Evolutionary conservation across 2,329 filamentous ascomycete species (phyloP).

Genomic region (Paecilomyces sp.): DNA sequence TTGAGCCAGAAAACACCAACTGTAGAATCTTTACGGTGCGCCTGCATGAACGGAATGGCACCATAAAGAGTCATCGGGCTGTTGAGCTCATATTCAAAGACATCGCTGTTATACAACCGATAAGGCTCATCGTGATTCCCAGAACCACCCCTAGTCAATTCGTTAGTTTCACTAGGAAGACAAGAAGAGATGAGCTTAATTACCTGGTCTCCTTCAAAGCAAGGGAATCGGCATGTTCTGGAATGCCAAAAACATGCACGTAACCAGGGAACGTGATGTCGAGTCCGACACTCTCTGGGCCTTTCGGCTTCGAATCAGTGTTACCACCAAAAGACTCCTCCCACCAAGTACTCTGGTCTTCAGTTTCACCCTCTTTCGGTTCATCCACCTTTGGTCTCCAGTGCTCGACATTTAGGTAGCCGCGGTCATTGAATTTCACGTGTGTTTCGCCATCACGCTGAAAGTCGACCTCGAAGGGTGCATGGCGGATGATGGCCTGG

Average conservation of each 20-base stretch:
- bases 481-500: conserved; percentile 75
- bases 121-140: conserved; percentile 86
- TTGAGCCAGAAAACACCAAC: conserved; percentile 98
- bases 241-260: conserved; percentile 87
- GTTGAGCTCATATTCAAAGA: conserved; percentile 95
- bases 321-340: conserved; percentile 94
- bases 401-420: conserved; percentile 87
- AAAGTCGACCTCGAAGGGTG: conserved; percentile 81
- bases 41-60: conserved; percentile 96
- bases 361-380: conserved; percentile 43
- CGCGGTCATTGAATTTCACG: conserved; percentile 83
- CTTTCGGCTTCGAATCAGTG: conserved; percentile 89
- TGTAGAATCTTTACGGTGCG: conserved; percentile 85
- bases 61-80: conserved; percentile 98
- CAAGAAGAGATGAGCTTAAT: background rate
- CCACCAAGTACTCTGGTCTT: conserved; percentile 86
- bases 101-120: conserved; percentile 89
- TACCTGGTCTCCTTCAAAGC: conserved; percentile 81
- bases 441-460: conserved; percentile 74
- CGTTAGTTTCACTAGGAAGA: conserved; percentile 12
- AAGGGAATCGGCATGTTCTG: conserved; percentile 81
- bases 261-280: conserved; percentile 92
- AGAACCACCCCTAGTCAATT: conserved; percentile 56
- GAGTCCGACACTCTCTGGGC: conserved; percentile 82
- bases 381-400: conserved; percentile 82